Evolutionary conservation across 1,284 basidiomycete genomes (phyloP), one percentile per base, ranked within the genome.

Genomic region (Fomes fomentarius): DNA sequence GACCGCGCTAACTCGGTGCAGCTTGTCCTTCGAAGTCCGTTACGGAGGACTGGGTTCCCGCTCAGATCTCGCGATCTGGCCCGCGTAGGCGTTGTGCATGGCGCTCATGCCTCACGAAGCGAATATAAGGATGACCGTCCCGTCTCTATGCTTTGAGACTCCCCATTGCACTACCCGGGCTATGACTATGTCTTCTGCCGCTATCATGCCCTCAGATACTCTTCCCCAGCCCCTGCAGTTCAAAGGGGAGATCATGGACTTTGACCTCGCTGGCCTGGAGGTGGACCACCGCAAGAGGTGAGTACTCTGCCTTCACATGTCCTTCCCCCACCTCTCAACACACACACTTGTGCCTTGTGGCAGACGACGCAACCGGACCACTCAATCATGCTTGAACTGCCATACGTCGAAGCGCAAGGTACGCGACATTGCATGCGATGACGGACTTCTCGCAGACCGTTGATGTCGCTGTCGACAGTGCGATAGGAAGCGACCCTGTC

Each of bases 391-490:
- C 69, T 79, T 96, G 52, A 94, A 94, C 65, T 96, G 93, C 73
- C 93, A 95, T 72, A 93, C 92, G 45, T 94, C 93, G 52, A 95
- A 95, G 75, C 79, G 93, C 66, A 95, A 94, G 81, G 92, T 93
- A 58, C 57, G 79, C 69, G 30, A 30, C 54, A 39, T 47, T 56
- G 49, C 31, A 28, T 17, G 38, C 51, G 38, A 21, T 31, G 26
- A 22, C 37, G n/a, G n/a, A n/a, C 24, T 9, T 2, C 31, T 14
- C 30, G 24, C 25, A 34, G 15, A 37, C 3, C 24, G 43, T 39
- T 48, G 42, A 38, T 47, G 22, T 33, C 34, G 43, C 37, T 21
- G 22, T 46, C 42, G 14, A 24, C 61, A 91, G 88, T 91, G 89
- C 65, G 89, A 91, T 73, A 77, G 89, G 56, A 91, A 91, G 67